Evolutionary conservation across 176 grass and related monocot species (phyloP).

Genomic region (Musa acuminata): DNA sequence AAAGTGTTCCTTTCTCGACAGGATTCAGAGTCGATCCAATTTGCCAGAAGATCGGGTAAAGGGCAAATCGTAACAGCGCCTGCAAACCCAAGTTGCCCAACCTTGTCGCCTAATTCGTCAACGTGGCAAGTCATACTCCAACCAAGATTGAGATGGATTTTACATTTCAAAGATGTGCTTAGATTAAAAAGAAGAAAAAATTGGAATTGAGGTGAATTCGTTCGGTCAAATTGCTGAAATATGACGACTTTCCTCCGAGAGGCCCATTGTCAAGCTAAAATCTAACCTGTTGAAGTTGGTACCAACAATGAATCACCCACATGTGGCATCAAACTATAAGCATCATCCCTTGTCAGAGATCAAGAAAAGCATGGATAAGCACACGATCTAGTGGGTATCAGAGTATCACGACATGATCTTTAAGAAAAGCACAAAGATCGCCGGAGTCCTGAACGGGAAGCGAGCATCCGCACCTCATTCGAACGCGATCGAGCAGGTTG

Average conservation of each 20-base stretch:
- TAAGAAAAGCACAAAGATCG: not conserved
- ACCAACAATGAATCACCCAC: not conserved
- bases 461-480: conserved; percentile 15
- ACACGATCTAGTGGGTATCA: too few species aligned
- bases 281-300: conserved; percentile 1
- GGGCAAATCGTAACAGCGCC: not conserved
- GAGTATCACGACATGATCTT: not conserved
- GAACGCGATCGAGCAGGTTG: conserved; percentile 12
- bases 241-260: not conserved
- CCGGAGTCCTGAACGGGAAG: not conserved
- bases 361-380: too few species aligned
- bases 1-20: too few species aligned
- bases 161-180: not conserved
- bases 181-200: not conserved
- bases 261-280: not conserved
- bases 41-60: not conserved
- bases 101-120: not conserved
- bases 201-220: too few species aligned
- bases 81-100: not conserved
- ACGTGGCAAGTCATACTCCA: not conserved
- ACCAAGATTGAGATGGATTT: not conserved
- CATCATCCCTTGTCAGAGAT: not conserved
- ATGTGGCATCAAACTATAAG: not conserved
- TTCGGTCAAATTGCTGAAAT: not conserved
- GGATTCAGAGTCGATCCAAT: too few species aligned